Conservation (phyloP, 768 basidiomycete species). For the Russula lepida region DNA sequence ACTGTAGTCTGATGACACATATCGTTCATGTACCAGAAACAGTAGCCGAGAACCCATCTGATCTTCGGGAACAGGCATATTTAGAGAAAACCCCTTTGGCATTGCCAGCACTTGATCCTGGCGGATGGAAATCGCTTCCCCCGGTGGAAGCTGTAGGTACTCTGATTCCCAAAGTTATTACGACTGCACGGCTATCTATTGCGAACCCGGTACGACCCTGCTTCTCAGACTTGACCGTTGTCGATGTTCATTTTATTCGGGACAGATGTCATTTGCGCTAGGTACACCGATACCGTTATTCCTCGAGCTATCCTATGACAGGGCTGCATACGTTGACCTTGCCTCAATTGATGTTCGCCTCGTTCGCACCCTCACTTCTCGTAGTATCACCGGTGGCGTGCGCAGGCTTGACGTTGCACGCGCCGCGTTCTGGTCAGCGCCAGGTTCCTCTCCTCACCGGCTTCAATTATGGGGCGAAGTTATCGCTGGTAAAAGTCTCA, state of each 20-base stretch:
- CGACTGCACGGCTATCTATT: slow-evolving; percentile 6
- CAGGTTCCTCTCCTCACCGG: not conserved
- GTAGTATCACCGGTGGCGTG: not conserved
- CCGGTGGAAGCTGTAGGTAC: slow-evolving; percentile 3
- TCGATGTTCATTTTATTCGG: not conserved
- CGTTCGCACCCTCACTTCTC: slow-evolving; percentile 8
- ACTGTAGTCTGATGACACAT: slow-evolving; percentile 13
- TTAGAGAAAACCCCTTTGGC: not conserved
- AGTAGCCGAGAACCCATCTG: slow-evolving; percentile 14
- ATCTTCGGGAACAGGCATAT: slow-evolving; percentile 19
- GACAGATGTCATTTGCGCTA: slow-evolving; percentile 12
- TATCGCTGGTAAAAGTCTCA: not conserved
- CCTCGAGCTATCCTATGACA: not conserved
- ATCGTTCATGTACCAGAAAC: slow-evolving; percentile 20
- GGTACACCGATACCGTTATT: slow-evolving; percentile 17
- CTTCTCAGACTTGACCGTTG: not conserved
- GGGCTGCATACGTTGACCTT: not conserved
- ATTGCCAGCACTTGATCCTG: slow-evolving; percentile 13
- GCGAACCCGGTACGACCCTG: slow-evolving; percentile 6
- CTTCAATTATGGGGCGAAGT: slow-evolving; percentile 13
- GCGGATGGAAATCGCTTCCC: slow-evolving; percentile 21
- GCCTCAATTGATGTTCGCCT: slow-evolving; percentile 10
- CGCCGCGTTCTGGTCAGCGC: slow-evolving; percentile 13
- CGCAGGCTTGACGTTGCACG: slow-evolving; percentile 2
- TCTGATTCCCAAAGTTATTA: not conserved